Conservation (phyloP, 768 basidiomycete genomes). For the Hygrocybe punicea region DNA sequence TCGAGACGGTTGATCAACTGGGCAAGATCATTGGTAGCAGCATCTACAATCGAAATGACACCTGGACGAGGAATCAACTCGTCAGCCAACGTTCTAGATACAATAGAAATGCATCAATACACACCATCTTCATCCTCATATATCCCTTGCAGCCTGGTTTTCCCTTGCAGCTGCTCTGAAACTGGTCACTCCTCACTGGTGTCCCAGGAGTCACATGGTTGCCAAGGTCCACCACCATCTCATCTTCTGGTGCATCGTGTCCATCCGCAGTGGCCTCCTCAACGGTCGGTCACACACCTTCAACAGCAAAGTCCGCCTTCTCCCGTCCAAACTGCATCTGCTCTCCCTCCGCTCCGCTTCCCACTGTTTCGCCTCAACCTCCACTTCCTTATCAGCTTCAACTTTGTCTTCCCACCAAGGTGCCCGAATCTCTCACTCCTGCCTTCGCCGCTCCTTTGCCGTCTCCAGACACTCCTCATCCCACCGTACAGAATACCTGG, state of each 20-base stretch:
- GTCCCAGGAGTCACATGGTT: conserved; percentile 32
- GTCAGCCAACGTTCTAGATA: conserved; percentile 1
- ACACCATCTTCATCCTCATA: conserved; percentile 50
- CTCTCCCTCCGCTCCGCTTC: conserved; percentile 40
- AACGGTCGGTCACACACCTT: conserved; percentile 52
- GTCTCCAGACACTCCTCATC: conserved; percentile 49
- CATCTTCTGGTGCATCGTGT: conserved; percentile 34
- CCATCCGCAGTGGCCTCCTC: conserved; percentile 56
- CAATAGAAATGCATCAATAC: conserved; percentile 13
- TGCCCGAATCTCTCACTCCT: conserved; percentile 39
- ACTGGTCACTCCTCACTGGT: conserved; percentile 54
- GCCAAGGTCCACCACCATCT: conserved; percentile 33
- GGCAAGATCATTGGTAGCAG: conserved; percentile 76
- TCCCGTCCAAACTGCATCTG: conserved; percentile 46
- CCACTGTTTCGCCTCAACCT: conserved; percentile 15
- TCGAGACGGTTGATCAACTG: conserved; percentile 78
- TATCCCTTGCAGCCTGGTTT: conserved; percentile 47
- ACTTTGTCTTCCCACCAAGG: conserved; percentile 18
- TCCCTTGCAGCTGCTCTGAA: conserved; percentile 60
- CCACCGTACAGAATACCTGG: conserved; percentile 47
- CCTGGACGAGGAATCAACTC: conserved; percentile 33
- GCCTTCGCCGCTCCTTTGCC: conserved; percentile 42
- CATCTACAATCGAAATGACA: conserved; percentile 67
- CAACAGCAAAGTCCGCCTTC: conserved; percentile 51
- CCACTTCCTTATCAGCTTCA: conserved; percentile 28